Conservation (phyloP, 345 rosid species). For the Aethionema arabicum region DNA sequence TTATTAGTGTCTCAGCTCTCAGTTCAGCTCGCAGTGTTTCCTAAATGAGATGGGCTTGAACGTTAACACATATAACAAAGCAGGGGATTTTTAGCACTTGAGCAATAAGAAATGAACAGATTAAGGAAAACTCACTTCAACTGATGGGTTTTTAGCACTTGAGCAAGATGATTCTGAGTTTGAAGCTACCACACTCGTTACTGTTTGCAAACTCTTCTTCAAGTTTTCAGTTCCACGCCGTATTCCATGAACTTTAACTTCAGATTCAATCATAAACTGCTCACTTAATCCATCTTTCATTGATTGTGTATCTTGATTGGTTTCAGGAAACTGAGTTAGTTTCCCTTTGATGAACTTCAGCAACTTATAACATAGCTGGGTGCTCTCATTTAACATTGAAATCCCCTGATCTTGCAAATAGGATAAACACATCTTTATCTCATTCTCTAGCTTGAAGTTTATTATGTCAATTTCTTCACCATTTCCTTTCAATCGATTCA, state of each 20-base stretch:
- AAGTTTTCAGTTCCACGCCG: conserved; percentile 72
- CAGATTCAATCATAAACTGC: conserved; percentile 72
- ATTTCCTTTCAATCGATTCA: conserved; percentile 69
- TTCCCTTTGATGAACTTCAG: conserved; percentile 64
- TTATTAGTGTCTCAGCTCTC: conserved; percentile 71
- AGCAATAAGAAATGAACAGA: conserved; percentile 1
- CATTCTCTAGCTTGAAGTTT: conserved; percentile 70
- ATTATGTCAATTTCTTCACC: conserved; percentile 50
- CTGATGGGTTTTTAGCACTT: conserved; percentile 41
- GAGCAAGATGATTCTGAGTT: conserved; percentile 36
- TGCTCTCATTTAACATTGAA: conserved; percentile 60
- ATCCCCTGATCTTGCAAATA: conserved; percentile 83
- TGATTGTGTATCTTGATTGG: conserved; percentile 40
- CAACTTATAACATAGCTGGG: conserved; percentile 56
- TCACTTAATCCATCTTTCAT: conserved; percentile 50
- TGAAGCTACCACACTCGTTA: conserved; percentile 44
- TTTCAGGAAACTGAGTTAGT: conserved; percentile 47
- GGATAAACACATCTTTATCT: conserved; percentile 57
- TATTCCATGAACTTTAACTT: conserved; percentile 65
- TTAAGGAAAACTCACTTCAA: conserved; percentile 53
- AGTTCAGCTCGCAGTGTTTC: conserved; percentile 58
- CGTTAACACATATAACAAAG: conserved; percentile 17
- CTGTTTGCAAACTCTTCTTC: conserved; percentile 69
- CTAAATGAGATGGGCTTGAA: conserved; percentile 40
- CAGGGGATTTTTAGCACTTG: not conserved